Base-by-base conservation (phyloP, 257 asterid genomes). In the Echium plantagineum region DNA sequence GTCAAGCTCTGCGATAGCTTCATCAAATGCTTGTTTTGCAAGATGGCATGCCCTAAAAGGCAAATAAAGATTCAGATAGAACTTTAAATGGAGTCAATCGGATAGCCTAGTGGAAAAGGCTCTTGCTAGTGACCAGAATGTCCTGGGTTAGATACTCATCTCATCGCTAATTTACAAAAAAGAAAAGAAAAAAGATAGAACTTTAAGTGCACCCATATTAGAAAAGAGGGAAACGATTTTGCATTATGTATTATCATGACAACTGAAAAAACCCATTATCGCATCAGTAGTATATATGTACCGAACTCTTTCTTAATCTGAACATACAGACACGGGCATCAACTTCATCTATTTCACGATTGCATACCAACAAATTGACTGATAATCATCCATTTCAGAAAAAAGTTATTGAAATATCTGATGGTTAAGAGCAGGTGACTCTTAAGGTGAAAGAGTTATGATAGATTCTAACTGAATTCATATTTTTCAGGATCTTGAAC, bases 1-100 rank as follows among this genome's bases (percentile, higher is more conserved):
- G 71, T 82, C 94, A 6, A 82, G 85, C 70, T 85, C 94, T 0
- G 90, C 85, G 31, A 85, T 85, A 20, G 94, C 94, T 76, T 85
- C 85, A 70, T 75, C 80, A 61, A 75, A 71, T 31, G 76, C 80
- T 71, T 81, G 87, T 71, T 80, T 82, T 5, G 94, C 94, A 20
- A 85, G 79, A 75, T 85, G 91, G 77, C 91, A 83, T 52, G 95
- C 95, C 81, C 94, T 85, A 74, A 64, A 63, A 68, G 21, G 17
- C 15, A 63, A 21, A 68, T 63, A 62, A 52, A 20, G 60, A 54
- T 38, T n/a, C 57, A 24, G 58, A 21, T 46, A 52, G 47, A 55
- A n/a, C n/a, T n/a, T n/a, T n/a, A n/a, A n/a, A n/a, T n/a, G n/a
- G n/a, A n/a, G n/a, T n/a, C n/a, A n/a, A n/a, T n/a, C n/a, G n/a